Percentiles rank a stretch among this genome's conserved stretches.
Evolutionary conservation across 306 rosid species (phyloP).

Genomic region (Heteromeles arbutifolia): DNA sequence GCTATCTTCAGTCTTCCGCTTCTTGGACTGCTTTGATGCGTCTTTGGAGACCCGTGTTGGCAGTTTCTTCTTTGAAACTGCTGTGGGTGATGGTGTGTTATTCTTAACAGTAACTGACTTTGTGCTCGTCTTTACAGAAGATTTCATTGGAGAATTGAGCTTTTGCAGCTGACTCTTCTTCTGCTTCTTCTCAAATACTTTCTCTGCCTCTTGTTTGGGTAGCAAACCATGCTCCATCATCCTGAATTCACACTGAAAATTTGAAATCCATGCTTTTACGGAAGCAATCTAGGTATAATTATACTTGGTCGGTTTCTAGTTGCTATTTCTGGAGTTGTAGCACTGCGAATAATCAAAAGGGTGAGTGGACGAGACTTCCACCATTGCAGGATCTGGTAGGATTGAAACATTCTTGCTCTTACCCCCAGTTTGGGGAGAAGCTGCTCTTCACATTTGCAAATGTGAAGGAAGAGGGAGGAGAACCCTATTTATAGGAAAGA

Average conservation of each 20-base stretch:
- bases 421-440: neutral
- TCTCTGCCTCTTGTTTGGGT: slow-evolving; percentile 54
- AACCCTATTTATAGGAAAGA: no score
- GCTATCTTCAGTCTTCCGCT: slow-evolving; percentile 35
- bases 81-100: slow-evolving; percentile 22
- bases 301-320: neutral
- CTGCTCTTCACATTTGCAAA: neutral
- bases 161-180: slow-evolving; percentile 39
- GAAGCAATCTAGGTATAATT: neutral
- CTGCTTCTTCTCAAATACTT: slow-evolving; percentile 59
- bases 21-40: slow-evolving; percentile 42
- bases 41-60: slow-evolving; percentile 19
- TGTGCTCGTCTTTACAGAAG: slow-evolving; percentile 28
- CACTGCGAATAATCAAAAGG: neutral
- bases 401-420: neutral
- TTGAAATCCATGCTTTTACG: neutral
- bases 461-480: no score
- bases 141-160: slow-evolving; percentile 45
- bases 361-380: neutral
- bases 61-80: slow-evolving; percentile 33
- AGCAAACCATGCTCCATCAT: slow-evolving; percentile 92
- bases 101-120: slow-evolving; percentile 39
- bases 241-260: slow-evolving; percentile 42
- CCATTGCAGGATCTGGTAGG: neutral
- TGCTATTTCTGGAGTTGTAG: neutral